Evolutionary conservation across 148 eudicot genomes (phyloP).

Genomic region (Fallopia convolvulus): DNA sequence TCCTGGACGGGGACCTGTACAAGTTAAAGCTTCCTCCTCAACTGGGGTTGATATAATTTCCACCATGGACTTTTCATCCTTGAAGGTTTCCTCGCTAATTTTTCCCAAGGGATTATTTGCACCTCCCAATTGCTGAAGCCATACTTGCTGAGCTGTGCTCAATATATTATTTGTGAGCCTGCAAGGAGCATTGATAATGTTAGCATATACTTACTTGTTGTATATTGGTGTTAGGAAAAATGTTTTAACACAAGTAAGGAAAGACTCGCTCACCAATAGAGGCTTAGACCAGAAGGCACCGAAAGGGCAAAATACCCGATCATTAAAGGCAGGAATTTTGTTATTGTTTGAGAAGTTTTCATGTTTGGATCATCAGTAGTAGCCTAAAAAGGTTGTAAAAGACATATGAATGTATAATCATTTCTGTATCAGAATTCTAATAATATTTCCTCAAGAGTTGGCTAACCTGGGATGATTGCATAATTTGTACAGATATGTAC

Average conservation of each 20-base stretch:
- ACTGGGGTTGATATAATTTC: constrained; percentile 25
- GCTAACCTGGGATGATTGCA: constrained; percentile 86
- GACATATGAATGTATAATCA: not conserved
- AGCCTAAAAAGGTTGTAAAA: constrained; percentile 18
- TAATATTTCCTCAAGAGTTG: not conserved
- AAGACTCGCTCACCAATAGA: constrained; percentile 62
- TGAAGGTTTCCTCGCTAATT: constrained; percentile 33
- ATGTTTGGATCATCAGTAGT: constrained; percentile 56
- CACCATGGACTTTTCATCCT: constrained; percentile 34
- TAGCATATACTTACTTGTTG: not conserved
- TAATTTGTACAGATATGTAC: constrained; percentile 72
- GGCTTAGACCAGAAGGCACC: constrained; percentile 94
- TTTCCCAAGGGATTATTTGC: constrained; percentile 50
- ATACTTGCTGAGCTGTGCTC: constrained; percentile 90
- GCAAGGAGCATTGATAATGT: constrained; percentile 13
- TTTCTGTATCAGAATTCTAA: not conserved
- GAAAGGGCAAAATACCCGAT: constrained; percentile 94
- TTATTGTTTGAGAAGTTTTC: constrained; percentile 75
- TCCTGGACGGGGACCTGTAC: constrained; percentile 70
- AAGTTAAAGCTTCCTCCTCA: constrained; percentile 30
- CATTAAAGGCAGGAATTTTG: constrained; percentile 77
- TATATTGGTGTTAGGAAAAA: not conserved
- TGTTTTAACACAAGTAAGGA: not conserved
- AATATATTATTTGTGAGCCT: constrained; percentile 93
- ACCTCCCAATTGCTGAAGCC: constrained; percentile 81